Base-by-base conservation (phyloP, 164 flowering plant genomes). In the Dillenia suffruticosa region DNA sequence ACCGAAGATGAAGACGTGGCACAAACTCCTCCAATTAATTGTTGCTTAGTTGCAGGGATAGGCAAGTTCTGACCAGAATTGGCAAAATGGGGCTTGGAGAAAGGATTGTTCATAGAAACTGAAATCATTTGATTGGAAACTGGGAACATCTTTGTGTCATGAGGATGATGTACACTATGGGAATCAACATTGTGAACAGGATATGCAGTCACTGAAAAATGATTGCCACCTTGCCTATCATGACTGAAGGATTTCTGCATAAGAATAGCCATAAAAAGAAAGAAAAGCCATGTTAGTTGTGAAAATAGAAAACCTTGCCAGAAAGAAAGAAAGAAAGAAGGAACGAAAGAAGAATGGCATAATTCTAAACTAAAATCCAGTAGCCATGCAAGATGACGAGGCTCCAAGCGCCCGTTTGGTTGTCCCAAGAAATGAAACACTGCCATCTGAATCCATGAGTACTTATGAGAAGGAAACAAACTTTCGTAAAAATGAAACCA, bases 171-270 rank as follows among this genome's bases (percentile, higher is more conserved):
- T 2, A 22, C 62, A 2, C 59, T 32, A 40, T 57, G 64, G 14
- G 63, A 50, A 68, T 61, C 68, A 12, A 54, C 51, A 6, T 63
- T 63, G 49, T 68, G 72, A 11, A 51, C 46, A 46, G 61, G 50
- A 66, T 65, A 69, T 47, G 68, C 59, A 63, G 61, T 58, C 69
- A 57, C 63, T 15, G 67, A 9, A 67, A 53, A 56, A 6, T 62
- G 75, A 32, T 43, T 68, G 32, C 65, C 59, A 12, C 12, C 70
- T 65, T 70, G 72, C 49, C 62, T 74, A 14, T 62, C 69, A 52
- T 50, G 62, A 54, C 4, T 44, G 26, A 54, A 50, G 47, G 14
- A 63, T 63, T 54, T 74, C 77, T 73, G 44, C 43, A 61, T 53
- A 10, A 24, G 6, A 56, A 12, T 46, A n/a, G 54, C 8, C 40